Base-by-base conservation (phyloP, 306 rosid species). In the Rosa multiflora region DNA sequence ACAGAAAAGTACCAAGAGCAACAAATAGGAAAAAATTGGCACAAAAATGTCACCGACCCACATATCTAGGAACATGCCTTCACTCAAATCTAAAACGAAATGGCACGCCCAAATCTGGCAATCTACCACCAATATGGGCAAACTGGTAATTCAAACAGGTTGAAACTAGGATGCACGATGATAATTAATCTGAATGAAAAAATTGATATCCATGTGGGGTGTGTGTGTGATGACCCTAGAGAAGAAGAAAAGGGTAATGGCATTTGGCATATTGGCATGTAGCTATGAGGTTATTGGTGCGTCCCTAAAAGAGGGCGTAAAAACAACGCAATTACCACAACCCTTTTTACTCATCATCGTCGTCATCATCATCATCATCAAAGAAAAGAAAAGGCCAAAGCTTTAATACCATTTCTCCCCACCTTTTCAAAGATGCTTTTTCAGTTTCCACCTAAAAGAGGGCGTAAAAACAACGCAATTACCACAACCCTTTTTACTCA, bases 401-500 rank as follows among this genome's bases (percentile, higher is more conserved):
- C 69, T 58, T 58, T 67, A 67, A 39, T 56, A 0, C 20, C 48
- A 37, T 73, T 17, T 73, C 47, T 32, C 63, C 29, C 1, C 1
- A 23, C 35, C 77, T 56, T 58, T 21, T 9, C 63, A 58, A 21
- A 58, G 13, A 58, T 58, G 63, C 67, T 53, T 40, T 9, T 20
- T 37, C 48, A 63, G 5, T 63, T 32, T 32, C 4, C 69, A 32
- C 5, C 62, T 9, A 32, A 72, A 48, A 23, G 52, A 8, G 13
- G 59, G 68, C 67, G 35, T 74, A 42, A 58, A 74, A 58, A 8
- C 2, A 75, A 75, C 56, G 78, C 78, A 75, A 75, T 17, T 26
- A 61, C 70, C 70, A 59, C 40, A 2, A n/a, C 15, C 44, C 49
- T 55, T 10, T 0, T 1, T 8, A 5, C 48, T 32, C 21, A 48